Conservation (phyloP, 306 rosid genomes). For the Cyclanthera cordifolia region DNA sequence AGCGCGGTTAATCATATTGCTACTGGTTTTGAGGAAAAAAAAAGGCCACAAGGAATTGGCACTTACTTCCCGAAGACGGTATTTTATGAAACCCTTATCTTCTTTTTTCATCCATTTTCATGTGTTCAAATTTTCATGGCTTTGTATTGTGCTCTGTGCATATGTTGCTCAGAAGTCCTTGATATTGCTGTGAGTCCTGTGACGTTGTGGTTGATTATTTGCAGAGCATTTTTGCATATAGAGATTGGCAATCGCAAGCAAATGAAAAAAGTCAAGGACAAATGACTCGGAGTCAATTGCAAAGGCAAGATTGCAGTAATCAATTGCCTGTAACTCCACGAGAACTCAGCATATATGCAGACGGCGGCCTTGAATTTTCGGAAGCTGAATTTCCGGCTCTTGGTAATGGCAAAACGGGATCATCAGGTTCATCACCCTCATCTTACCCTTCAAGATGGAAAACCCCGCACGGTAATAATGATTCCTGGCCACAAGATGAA, state of each 20-base stretch:
- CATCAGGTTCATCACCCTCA: slow-evolving; percentile 32
- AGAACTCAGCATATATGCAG: slow-evolving; percentile 25
- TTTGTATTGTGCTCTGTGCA: not conserved
- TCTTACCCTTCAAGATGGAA: slow-evolving; percentile 30
- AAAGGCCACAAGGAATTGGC: slow-evolving; percentile 55
- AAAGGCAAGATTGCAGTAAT: slow-evolving; percentile 25
- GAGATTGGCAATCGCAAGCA: slow-evolving; percentile 32
- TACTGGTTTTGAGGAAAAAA: slow-evolving; percentile 39
- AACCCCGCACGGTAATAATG: slow-evolving; percentile 27
- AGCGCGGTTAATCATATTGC: slow-evolving; percentile 34
- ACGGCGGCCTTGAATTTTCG: slow-evolving; percentile 33
- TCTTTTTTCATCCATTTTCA: not conserved
- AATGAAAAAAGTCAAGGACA: slow-evolving; percentile 43
- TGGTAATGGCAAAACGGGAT: slow-evolving; percentile 28
- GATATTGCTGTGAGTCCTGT: not conserved
- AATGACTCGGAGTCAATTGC: slow-evolving; percentile 30
- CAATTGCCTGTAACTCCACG: slow-evolving; percentile 30
- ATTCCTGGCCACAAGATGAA: slow-evolving; percentile 29
- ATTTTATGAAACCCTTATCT: slow-evolving; percentile 12
- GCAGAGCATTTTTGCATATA: slow-evolving; percentile 38
- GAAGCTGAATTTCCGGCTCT: slow-evolving; percentile 40
- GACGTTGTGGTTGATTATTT: slow-evolving; percentile 23
- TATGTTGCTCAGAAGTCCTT: not conserved
- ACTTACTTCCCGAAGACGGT: slow-evolving; percentile 70
- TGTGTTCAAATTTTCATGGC: slow-evolving; percentile 11